These are phyloP conservation scores for Candida chauliodis DNA, from an alignment of 805 yeast species.

Conservation along the genomic window DNA sequence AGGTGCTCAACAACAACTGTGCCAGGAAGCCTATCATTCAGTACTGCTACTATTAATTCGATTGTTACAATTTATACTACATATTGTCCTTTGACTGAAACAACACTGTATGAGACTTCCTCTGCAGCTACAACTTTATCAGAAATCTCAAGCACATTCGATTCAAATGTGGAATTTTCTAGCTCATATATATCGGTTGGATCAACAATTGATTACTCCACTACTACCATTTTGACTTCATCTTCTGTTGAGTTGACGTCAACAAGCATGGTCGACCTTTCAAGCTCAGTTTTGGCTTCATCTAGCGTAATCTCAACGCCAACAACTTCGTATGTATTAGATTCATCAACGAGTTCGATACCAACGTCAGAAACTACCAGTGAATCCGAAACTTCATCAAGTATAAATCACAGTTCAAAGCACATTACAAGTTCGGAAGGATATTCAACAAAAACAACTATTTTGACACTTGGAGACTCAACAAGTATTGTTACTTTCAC, in stretches of 20 bases:
- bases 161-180: background rate
- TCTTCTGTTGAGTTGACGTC: background rate
- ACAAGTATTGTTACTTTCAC: conserved; percentile 11
- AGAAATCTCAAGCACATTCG: background rate
- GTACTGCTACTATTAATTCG: conserved; percentile 22
- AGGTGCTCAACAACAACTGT: conserved; percentile 26
- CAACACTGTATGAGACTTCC: too few species aligned
- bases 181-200: background rate
- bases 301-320: background rate
- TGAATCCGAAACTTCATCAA: background rate
- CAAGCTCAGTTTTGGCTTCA: background rate
- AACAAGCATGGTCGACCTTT: too few species aligned
- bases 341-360: background rate
- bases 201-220: background rate
- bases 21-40: conserved; percentile 6
- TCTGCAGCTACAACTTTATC: background rate
- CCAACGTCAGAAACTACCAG: too few species aligned
- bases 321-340: background rate
- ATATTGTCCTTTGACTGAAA: conserved; percentile 28
- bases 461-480: background rate
- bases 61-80: conserved; percentile 34
- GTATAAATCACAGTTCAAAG: too few species aligned
- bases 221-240: background rate
- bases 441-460: background rate
- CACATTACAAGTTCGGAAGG: background rate